Evolutionary conservation across 23 red algal genomes (phyloP).

Genomic region (Porphyridium purpureum): DNA sequence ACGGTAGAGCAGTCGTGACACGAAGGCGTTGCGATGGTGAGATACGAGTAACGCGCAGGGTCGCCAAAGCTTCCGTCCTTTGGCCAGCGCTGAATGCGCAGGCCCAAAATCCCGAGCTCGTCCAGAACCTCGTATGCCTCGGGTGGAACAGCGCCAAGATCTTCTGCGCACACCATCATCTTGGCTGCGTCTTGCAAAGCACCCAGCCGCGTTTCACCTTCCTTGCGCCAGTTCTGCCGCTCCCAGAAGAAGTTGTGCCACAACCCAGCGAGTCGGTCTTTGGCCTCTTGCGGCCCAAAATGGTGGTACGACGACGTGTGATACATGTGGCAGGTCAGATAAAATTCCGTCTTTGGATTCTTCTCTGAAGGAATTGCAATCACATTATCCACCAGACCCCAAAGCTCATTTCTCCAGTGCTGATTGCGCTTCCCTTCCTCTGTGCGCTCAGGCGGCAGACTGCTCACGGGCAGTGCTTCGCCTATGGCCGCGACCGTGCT

Average conservation of each 20-base stretch:
- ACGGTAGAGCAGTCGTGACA: slow-evolving; percentile 15
- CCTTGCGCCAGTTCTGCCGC: not conserved
- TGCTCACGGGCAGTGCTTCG: too few species aligned
- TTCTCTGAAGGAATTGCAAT: not conserved
- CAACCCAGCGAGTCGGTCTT: not conserved
- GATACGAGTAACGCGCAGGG: slow-evolving; percentile 4
- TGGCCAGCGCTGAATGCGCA: slow-evolving; percentile 13
- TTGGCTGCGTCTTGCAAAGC: slow-evolving; percentile 4
- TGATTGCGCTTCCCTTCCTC: too few species aligned
- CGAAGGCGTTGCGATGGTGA: slow-evolving; percentile 1
- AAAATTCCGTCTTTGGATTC: slow-evolving; percentile 3
- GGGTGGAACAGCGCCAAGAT: slow-evolving; percentile 9
- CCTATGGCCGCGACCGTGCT: too few species aligned
- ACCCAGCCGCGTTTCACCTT: not conserved
- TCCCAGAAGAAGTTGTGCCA: slow-evolving; percentile 5
- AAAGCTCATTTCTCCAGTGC: too few species aligned
- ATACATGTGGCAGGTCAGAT: slow-evolving; percentile 10
- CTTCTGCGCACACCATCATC: slow-evolving; percentile 14
- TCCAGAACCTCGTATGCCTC: slow-evolving; percentile 14
- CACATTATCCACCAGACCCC: not conserved
- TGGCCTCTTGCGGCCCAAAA: slow-evolving; percentile 1
- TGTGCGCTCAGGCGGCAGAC: too few species aligned
- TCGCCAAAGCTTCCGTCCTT: slow-evolving; percentile 3
- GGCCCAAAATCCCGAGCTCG: slow-evolving; percentile 7
- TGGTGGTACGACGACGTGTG: slow-evolving; percentile 6